These are phyloP conservation scores for Rhazya stricta DNA, from an alignment of 257 asterid species.

Conservation along the genomic window DNA sequence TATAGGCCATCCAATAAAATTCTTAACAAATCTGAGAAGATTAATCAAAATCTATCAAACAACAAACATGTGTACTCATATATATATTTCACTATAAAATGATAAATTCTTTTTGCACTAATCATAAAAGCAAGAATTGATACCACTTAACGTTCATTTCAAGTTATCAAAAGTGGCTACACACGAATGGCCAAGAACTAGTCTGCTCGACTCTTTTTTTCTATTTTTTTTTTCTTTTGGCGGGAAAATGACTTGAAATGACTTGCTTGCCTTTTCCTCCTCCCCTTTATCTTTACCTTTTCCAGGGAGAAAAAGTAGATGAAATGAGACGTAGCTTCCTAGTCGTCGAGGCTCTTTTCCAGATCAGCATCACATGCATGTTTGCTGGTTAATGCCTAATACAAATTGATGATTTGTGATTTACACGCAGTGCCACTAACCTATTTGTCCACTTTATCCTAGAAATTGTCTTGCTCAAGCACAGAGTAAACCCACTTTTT, in stretches of 20 bases:
- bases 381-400: constrained; percentile 3
- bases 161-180: neutral
- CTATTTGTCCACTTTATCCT: constrained; percentile 12
- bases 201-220: neutral
- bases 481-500: neutral
- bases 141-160: neutral
- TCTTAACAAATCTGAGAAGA: neutral
- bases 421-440: constrained; percentile 47
- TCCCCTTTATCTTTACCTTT: neutral
- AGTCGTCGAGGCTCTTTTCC: constrained; percentile 32
- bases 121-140: neutral
- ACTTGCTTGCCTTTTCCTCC: neutral
- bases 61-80: neutral
- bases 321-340: neutral
- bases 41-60: neutral
- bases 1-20: neutral
- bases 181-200: neutral
- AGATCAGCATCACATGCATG: constrained; percentile 51
- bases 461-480: neutral
- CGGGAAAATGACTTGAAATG: no score
- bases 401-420: constrained; percentile 37
- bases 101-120: neutral
- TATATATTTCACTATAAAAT: no score
- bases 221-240: no score
- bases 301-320: neutral